A percentile compares a stretch with the other conserved stretches of the same genome.
These are phyloP conservation scores for Colletotrichum euphorbiae DNA, from an alignment of 2,329 filamentous ascomycete genomes.

Conservation along the genomic window DNA sequence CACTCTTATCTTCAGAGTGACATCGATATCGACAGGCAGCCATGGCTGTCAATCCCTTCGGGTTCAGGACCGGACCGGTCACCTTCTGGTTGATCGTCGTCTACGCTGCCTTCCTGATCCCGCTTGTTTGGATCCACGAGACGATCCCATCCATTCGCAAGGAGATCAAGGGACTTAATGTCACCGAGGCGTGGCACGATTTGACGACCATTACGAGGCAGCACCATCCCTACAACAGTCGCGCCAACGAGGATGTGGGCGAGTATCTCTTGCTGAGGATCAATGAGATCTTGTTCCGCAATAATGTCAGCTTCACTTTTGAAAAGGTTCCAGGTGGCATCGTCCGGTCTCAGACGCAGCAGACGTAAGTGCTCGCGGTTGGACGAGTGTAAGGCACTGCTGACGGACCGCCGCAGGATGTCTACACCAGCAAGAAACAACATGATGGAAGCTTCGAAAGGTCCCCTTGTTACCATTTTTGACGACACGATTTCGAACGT, in stretches of 20 bases:
- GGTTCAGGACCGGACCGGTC: constrained; percentile 84
- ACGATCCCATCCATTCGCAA: constrained; percentile 74
- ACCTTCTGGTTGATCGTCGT: constrained; percentile 80
- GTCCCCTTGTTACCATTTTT: constrained; percentile 73
- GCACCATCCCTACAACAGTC: constrained; percentile 92
- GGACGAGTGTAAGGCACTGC: not conserved
- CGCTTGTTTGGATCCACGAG: constrained; percentile 79
- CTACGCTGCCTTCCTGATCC: constrained; percentile 82
- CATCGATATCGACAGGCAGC: constrained; percentile 1
- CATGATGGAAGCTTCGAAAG: constrained; percentile 39
- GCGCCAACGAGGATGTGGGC: constrained; percentile 82
- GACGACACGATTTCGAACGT: constrained; percentile 84
- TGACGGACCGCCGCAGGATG: not conserved
- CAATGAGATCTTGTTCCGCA: constrained; percentile 74
- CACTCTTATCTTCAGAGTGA: not conserved
- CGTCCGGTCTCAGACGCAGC: constrained; percentile 42
- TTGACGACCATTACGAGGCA: constrained; percentile 78
- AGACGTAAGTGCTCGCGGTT: constrained; percentile 29
- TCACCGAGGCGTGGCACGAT: constrained; percentile 89
- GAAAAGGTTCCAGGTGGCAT: constrained; percentile 51
- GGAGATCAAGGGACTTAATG: constrained; percentile 74
- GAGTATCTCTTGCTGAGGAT: constrained; percentile 80
- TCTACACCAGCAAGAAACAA: not conserved
- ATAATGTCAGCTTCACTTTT: constrained; percentile 61
- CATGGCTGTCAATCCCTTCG: constrained; percentile 64